Evolutionary conservation across 192 early-diverging fungal species (phyloP), one percentile per base, ranked within the genome.

Genomic region (Backusella australiensis): DNA sequence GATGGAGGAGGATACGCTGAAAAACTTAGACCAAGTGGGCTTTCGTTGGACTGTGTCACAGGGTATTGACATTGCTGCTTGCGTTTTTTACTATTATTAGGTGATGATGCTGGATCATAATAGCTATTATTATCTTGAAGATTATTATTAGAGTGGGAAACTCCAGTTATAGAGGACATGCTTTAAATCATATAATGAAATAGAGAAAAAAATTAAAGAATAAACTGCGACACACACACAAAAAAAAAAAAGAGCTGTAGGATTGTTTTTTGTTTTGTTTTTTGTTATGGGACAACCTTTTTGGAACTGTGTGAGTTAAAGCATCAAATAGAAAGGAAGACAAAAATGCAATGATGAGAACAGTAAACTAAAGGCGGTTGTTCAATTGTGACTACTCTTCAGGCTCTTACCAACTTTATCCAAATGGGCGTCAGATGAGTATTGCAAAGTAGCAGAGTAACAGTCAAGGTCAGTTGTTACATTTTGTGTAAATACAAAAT

Each of bases 351-450:
- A 29, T 59, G 56, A 63, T 12, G 56, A n/a, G 46, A 49, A 63
- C 56, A 63, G 56, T 63, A 29, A 63, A 63, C 56, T 29, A 63
- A 63, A 26, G 56, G 56, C 56, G 56, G 56, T 63, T 63, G 26
- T 63, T 63, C 12, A 63, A 63, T 63, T 63, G 56, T 63, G 56
- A 63, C 56, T 63, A 26, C 23, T 14, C 56, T 26, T 63, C 56
- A 63, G 56, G 26, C 56, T 63, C 56, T 63, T 63, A 63, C 56
- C 56, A 63, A 63, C 56, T 63, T 63, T 63, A 63, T 63, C 56
- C 26, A 63, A 49, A 49, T n/a, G 46, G 21, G 23, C 23, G 56
- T 63, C 56, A 63, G 21, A 63, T 63, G 56, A 63, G 56, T 63
- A 63, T 63, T 63, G 56, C 56, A 63, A 63, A 63, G 42, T 44